Conservation (phyloP, 2,329 filamentous ascomycete species). For the Cladorrhinum sp. region DNA sequence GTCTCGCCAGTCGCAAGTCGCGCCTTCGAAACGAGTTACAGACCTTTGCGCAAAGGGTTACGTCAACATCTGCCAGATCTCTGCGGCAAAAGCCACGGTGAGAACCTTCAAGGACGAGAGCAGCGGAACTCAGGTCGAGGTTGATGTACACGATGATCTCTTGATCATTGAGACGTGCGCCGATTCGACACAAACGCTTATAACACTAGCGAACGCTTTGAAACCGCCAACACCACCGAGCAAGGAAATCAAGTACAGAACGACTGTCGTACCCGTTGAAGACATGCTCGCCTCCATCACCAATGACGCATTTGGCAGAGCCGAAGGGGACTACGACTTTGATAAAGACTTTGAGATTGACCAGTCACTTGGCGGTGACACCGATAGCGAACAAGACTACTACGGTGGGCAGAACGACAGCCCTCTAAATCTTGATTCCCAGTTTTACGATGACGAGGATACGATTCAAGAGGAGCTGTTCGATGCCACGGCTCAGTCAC, state of each 20-base stretch:
- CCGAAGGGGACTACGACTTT: conserved; percentile 60
- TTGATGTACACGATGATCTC: conserved; percentile 81
- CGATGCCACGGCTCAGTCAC: conserved; percentile 40
- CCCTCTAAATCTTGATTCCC: conserved; percentile 41
- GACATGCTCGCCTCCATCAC: conserved; percentile 89
- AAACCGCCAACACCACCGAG: conserved; percentile 80
- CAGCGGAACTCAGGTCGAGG: conserved; percentile 65
- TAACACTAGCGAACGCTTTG: conserved; percentile 73
- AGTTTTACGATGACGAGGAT: conserved; percentile 47
- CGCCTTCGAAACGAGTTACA: conserved; percentile 50
- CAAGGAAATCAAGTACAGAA: conserved; percentile 81
- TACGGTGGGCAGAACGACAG: conserved; percentile 30
- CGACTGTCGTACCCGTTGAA: conserved; percentile 78
- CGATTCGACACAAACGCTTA: conserved; percentile 91
- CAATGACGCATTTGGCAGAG: conserved; percentile 71
- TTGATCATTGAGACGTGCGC: conserved; percentile 92
- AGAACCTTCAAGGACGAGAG: conserved; percentile 56
- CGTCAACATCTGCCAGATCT: conserved; percentile 83
- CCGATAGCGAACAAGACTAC: conserved; percentile 28
- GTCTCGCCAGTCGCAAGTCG: conserved; percentile 36
- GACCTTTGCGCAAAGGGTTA: conserved; percentile 67
- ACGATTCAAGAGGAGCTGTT: conserved; percentile 47
- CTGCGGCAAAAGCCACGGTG: conserved; percentile 69
- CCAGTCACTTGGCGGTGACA: conserved; percentile 43
- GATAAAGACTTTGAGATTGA: conserved; percentile 61